Evolutionary conservation across 1,284 basidiomycete species (phyloP).

Genomic region (Agaricales sp.): DNA sequence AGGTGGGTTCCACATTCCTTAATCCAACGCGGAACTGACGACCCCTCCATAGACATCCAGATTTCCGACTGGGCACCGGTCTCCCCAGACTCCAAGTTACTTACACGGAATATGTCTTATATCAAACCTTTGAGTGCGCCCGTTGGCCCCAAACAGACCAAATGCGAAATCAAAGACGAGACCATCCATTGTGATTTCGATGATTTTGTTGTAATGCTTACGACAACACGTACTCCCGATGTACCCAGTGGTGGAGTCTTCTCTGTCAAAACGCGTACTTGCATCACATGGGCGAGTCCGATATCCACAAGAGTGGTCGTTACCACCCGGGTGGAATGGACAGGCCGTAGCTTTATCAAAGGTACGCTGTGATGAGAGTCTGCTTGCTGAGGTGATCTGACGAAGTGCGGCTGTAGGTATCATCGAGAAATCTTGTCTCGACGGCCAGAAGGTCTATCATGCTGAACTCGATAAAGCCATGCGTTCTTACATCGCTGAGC

Average conservation of each 20-base stretch:
- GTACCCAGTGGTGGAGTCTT: conserved; percentile 92
- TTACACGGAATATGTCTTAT: conserved; percentile 86
- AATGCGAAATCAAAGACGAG: conserved; percentile 89
- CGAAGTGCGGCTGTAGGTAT: conserved; percentile 48
- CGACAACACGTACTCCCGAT: conserved; percentile 90
- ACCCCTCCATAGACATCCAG: conserved; percentile 61
- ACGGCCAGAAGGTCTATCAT: conserved; percentile 93
- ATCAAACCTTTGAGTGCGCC: conserved; percentile 87
- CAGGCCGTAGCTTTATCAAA: conserved; percentile 92
- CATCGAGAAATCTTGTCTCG: conserved; percentile 86
- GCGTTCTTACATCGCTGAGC: conserved; percentile 80
- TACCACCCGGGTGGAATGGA: conserved; percentile 93
- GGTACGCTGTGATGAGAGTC: conserved; percentile 35
- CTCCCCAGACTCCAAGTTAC: conserved; percentile 51
- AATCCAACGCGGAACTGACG: conserved; percentile 5
- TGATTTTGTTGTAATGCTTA: conserved; percentile 74
- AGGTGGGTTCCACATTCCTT: conserved; percentile 42
- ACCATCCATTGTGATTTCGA: conserved; percentile 77
- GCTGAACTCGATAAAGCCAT: conserved; percentile 78
- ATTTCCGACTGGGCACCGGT: conserved; percentile 84
- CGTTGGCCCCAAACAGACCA: conserved; percentile 91
- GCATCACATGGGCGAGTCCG: conserved; percentile 86
- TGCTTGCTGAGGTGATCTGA: background rate
- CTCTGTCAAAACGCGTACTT: conserved; percentile 88
- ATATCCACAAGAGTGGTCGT: conserved; percentile 75